phyloP scores from a whole-genome alignment of 495 filamentous ascomycete species.

The Podospora australis region DNA sequence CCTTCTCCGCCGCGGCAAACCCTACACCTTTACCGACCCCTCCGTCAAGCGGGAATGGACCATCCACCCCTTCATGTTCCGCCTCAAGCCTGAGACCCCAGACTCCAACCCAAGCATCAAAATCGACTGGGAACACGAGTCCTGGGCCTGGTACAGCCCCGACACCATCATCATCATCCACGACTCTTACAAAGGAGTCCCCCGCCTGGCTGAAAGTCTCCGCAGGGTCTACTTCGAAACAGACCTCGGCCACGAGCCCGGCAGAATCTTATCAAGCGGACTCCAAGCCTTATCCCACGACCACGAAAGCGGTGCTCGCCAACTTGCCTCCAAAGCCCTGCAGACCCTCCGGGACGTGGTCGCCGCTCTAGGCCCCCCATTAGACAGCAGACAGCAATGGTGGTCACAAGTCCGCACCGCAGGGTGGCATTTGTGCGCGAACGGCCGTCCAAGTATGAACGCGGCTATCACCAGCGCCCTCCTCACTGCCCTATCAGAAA shows the following conservation, averaged over 20 bases:
- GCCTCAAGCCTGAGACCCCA: slow-evolving; percentile 37
- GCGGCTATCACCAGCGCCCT: slow-evolving; percentile 50
- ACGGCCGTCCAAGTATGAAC: slow-evolving; percentile 58
- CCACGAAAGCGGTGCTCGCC: slow-evolving; percentile 50
- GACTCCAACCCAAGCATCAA: slow-evolving; percentile 36
- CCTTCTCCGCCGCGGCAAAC: slow-evolving; percentile 52
- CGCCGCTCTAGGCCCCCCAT: slow-evolving; percentile 7
- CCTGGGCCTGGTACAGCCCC: slow-evolving; percentile 51
- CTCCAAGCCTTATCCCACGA: slow-evolving; percentile 44
- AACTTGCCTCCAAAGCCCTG: slow-evolving; percentile 47
- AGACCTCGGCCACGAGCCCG: slow-evolving; percentile 35
- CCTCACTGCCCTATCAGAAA: slow-evolving; percentile 35
- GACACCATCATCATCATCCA: slow-evolving; percentile 24
- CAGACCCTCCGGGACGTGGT: slow-evolving; percentile 40
- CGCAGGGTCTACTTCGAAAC: slow-evolving; percentile 51
- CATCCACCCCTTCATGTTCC: slow-evolving; percentile 56
- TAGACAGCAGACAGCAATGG: slow-evolving; percentile 30
- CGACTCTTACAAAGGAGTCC: slow-evolving; percentile 42
- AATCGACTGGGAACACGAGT: slow-evolving; percentile 59
- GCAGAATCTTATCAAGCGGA: slow-evolving; percentile 37
- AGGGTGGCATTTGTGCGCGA: slow-evolving; percentile 59
- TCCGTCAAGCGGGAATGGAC: slow-evolving; percentile 53
- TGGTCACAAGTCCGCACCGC: slow-evolving; percentile 50
- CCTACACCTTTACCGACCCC: slow-evolving; percentile 50
- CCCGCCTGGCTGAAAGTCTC: slow-evolving; percentile 49